Evolutionary conservation across 805 yeast genomes (phyloP).

Genomic region (Metschnikowia vanudenii): DNA sequence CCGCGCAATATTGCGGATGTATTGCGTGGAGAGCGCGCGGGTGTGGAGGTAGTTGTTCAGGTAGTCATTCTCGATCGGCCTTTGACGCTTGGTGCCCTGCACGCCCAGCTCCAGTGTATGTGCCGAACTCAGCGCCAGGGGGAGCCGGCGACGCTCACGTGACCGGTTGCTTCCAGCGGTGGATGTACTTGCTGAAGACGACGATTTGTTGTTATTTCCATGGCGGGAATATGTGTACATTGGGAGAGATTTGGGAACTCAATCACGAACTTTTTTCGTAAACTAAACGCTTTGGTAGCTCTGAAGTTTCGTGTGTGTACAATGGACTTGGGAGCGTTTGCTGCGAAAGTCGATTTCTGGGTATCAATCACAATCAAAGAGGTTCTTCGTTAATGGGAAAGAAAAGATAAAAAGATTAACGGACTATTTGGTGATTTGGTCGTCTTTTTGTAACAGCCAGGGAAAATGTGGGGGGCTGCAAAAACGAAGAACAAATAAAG

Average conservation of each 20-base stretch:
- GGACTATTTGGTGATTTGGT: neutral
- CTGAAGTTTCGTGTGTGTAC: no score
- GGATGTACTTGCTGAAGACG: conserved; percentile 13
- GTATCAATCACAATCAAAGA: no score
- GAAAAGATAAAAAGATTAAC: neutral
- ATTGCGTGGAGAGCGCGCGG: conserved; percentile 58
- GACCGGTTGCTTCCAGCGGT: conserved; percentile 7
- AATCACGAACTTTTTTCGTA: no score
- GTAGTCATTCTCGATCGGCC: conserved; percentile 62
- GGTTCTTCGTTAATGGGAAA: neutral
- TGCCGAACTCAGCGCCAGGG: conserved; percentile 9
- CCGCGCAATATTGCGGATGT: conserved; percentile 61
- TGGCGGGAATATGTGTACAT: conserved; percentile 22
- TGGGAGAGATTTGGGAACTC: neutral
- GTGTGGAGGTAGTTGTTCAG: conserved; percentile 66
- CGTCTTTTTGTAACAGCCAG: conserved; percentile 5
- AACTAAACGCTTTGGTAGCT: neutral
- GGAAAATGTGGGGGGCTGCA: conserved; percentile 6
- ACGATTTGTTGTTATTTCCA: conserved; percentile 10
- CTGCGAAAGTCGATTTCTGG: no score
- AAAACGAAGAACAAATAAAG: neutral
- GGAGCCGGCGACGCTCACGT: conserved; percentile 12
- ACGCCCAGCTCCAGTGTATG: conserved; percentile 7
- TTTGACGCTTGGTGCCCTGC: conserved; percentile 8
- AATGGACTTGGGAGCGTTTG: no score